Evolutionary conservation across 805 yeast species (phyloP).

Genomic region (Yarrowia sp.): DNA sequence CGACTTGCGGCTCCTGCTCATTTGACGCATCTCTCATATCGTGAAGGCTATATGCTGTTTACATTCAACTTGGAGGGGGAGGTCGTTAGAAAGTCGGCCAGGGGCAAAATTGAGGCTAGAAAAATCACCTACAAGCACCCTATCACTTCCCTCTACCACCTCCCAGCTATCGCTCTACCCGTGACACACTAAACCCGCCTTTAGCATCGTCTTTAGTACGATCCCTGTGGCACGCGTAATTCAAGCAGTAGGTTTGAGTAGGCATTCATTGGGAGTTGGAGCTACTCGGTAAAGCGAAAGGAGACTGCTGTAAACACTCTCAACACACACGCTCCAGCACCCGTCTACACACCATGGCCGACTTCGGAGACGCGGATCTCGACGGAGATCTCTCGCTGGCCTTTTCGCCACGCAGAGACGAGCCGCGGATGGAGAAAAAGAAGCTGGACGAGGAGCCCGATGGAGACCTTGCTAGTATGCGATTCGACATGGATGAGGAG

Average conservation of each 20-base stretch:
- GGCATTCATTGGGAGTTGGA: not conserved
- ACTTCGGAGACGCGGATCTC: slow-evolving; percentile 16
- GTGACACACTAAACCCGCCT: not conserved
- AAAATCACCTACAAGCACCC: no score
- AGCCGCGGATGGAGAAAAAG: slow-evolving; percentile 3
- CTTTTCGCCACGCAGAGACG: not conserved
- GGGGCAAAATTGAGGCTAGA: no score
- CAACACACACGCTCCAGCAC: not conserved
- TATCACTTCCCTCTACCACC: no score
- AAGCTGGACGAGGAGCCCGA: slow-evolving; percentile 12
- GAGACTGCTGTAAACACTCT: not conserved
- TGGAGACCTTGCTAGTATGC: slow-evolving; percentile 23
- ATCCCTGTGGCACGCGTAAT: not conserved
- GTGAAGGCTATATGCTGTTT: not conserved
- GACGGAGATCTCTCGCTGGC: slow-evolving; percentile 17
- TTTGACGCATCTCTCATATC: not conserved
- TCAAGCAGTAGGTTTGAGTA: not conserved
- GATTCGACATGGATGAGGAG: slow-evolving; percentile 10
- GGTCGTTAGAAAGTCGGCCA: no score
- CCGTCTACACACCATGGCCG: slow-evolving; percentile 5
- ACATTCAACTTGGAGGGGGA: no score
- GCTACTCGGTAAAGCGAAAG: not conserved
- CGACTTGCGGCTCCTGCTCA: no score
- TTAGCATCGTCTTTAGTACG: not conserved
- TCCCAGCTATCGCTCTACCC: not conserved